phyloP scores from a whole-genome alignment of 768 basidiomycete species.

The Lyophyllum atratum region DNA sequence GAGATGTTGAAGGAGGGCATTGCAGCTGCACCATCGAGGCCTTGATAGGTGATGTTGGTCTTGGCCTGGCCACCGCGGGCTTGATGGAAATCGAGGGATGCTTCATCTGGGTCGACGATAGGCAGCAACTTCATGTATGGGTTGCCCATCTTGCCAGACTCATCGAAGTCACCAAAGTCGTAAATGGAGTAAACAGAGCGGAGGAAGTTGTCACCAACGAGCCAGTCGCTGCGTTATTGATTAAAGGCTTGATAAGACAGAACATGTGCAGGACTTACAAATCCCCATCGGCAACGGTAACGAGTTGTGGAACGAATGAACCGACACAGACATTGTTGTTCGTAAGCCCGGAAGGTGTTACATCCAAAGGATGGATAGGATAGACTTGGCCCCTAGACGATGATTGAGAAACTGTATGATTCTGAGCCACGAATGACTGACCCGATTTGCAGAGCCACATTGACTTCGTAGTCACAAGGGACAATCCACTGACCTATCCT shows the following conservation, averaged over 20 bases:
- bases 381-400: slow-evolving; percentile 63
- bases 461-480: slow-evolving; percentile 74
- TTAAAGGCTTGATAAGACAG: neutral
- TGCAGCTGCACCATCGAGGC: slow-evolving; percentile 43
- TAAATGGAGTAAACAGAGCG: slow-evolving; percentile 83
- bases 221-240: slow-evolving; percentile 62
- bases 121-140: slow-evolving; percentile 79
- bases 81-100: slow-evolving; percentile 70
- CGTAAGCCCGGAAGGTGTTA: slow-evolving; percentile 53
- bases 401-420: slow-evolving; percentile 4
- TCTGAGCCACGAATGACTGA: slow-evolving; percentile 32
- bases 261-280: slow-evolving; percentile 50
- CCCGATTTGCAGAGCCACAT: slow-evolving; percentile 80
- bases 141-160: slow-evolving; percentile 63
- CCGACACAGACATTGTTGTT: slow-evolving; percentile 58
- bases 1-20: slow-evolving; percentile 56
- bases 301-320: slow-evolving; percentile 68
- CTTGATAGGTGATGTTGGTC: slow-evolving; percentile 70
- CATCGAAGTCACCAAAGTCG: slow-evolving; percentile 80
- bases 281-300: slow-evolving; percentile 60
- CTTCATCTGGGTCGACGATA: slow-evolving; percentile 66
- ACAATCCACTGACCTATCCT: slow-evolving; percentile 64
- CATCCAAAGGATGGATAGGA: slow-evolving; percentile 80
- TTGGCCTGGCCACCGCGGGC: slow-evolving; percentile 64
- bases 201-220: slow-evolving; percentile 81